Evolutionary conservation across 352 stramenopile species (phyloP).

Genomic region (Phytophthora tubulina): DNA sequence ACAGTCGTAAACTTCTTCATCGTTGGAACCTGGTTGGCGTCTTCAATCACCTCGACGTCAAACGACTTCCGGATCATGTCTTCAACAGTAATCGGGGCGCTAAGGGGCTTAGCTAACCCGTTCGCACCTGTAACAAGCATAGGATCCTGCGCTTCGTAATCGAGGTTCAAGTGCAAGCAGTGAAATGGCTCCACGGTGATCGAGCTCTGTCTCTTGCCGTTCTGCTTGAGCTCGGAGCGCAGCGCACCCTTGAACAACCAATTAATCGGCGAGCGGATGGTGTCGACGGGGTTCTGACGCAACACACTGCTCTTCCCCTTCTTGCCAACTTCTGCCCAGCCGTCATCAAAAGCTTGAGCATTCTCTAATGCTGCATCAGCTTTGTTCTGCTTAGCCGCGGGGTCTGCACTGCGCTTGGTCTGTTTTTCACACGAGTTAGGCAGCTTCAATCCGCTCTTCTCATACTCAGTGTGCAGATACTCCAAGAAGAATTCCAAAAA

Average conservation of each 20-base stretch:
- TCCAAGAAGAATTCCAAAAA: conserved; percentile 91
- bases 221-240: conserved; percentile 81
- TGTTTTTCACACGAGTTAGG: conserved; percentile 69
- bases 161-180: conserved; percentile 84
- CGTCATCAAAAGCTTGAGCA: conserved; percentile 59
- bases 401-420: conserved; percentile 49
- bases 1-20: conserved; percentile 84
- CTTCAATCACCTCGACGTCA: conserved; percentile 79
- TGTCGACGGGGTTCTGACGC: conserved; percentile 76
- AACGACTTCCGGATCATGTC: conserved; percentile 85
- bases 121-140: conserved; percentile 51
- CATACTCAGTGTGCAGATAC: conserved; percentile 86
- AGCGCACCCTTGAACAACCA: conserved; percentile 88
- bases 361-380: conserved; percentile 29
- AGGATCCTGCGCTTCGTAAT: conserved; percentile 56
- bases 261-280: conserved; percentile 79
- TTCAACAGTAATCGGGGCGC: conserved; percentile 61
- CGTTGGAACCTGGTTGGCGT: conserved; percentile 50
- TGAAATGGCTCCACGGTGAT: conserved; percentile 91
- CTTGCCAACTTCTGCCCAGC: conserved; percentile 84
- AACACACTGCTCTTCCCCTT: conserved; percentile 82
- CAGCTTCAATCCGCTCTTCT: conserved; percentile 70
- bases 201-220: conserved; percentile 76
- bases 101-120: conserved; percentile 44
- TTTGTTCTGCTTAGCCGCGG: conserved; percentile 16